Evolutionary conservation across 2,329 filamentous ascomycete genomes (phyloP).

Genomic region (Cordyceps pruinosa): DNA sequence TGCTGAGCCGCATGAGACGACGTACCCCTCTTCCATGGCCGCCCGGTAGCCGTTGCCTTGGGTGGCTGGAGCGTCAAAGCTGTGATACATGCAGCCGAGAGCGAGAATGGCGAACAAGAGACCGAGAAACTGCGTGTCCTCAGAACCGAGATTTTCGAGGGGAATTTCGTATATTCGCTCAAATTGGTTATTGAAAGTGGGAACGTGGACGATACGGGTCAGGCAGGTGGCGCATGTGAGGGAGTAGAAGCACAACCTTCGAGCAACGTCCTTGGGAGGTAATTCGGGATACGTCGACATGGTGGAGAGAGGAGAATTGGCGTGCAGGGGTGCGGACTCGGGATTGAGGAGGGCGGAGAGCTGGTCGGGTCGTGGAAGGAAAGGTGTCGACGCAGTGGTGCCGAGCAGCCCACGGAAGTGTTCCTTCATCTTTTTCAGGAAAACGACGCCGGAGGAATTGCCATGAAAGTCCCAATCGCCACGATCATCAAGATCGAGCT

Average conservation of each 20-base stretch:
- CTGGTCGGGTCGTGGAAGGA: slow-evolving; percentile 46
- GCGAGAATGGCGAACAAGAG: slow-evolving; percentile 65
- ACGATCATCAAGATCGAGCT: slow-evolving; percentile 83
- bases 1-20: neutral
- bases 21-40: slow-evolving; percentile 51
- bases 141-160: slow-evolving; percentile 52
- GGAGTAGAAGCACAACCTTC: slow-evolving; percentile 47
- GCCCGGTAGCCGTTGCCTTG: slow-evolving; percentile 43
- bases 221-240: slow-evolving; percentile 52
- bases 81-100: slow-evolving; percentile 65
- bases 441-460: slow-evolving; percentile 84
- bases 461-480: slow-evolving; percentile 95
- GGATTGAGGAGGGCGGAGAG: slow-evolving; percentile 48
- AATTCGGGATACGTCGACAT: slow-evolving; percentile 55
- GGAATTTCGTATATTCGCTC: slow-evolving; percentile 70
- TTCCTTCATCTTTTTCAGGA: slow-evolving; percentile 78
- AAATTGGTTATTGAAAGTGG: slow-evolving; percentile 70
- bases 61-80: slow-evolving; percentile 44
- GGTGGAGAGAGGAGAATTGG: slow-evolving; percentile 55
- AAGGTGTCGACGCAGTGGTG: slow-evolving; percentile 52
- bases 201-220: slow-evolving; percentile 69
- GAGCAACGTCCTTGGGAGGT: slow-evolving; percentile 55
- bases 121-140: slow-evolving; percentile 63
- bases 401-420: slow-evolving; percentile 75
- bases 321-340: slow-evolving; percentile 61